These are phyloP conservation scores for Metarhizium album DNA, from an alignment of 2,329 filamentous ascomycete species.

Conservation along the genomic window DNA sequence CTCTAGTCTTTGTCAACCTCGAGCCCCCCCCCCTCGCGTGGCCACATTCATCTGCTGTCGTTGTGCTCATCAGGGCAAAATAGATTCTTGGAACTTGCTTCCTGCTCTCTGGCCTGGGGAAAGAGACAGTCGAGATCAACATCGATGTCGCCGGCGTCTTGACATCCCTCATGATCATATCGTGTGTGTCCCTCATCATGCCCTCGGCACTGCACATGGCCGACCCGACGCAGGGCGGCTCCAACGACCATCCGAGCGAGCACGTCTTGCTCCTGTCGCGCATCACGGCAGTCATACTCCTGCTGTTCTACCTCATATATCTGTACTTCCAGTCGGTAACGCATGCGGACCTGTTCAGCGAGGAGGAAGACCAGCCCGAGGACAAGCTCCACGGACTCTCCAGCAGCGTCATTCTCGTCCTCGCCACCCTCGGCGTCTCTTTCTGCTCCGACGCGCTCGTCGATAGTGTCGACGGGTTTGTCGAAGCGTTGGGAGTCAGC, in stretches of 20 bases:
- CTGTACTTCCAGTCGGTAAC: conserved; percentile 10
- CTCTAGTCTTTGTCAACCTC: neutral
- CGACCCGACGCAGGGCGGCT: neutral
- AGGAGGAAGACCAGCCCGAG: conserved; percentile 4
- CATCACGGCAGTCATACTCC: conserved; percentile 8
- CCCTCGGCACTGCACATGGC: conserved; percentile 9
- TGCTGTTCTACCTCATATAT: conserved; percentile 9
- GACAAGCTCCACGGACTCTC: conserved; percentile 9
- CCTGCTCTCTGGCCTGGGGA: conserved; percentile 8
- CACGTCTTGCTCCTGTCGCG: conserved; percentile 9
- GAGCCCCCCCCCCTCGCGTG: too few relatives aligned
- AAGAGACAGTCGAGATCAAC: conserved; percentile 9
- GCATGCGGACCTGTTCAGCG: conserved; percentile 9
- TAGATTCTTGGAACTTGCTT: conserved; percentile 10
- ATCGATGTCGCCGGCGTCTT: conserved; percentile 8
- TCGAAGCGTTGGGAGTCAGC: conserved; percentile 35
- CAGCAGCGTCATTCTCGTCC: conserved; percentile 9
- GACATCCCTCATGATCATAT: conserved; percentile 11
- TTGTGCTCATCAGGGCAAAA: neutral
- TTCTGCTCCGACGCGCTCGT: conserved; percentile 53
- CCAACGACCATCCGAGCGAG: conserved; percentile 1
- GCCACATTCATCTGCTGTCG: neutral
- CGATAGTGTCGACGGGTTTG: conserved; percentile 45
- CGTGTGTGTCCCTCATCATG: conserved; percentile 9
- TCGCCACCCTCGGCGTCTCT: conserved; percentile 30